A percentile compares a stretch with the other conserved stretches of the same genome.
These are phyloP conservation scores for Calonectria pseudoturangicola DNA, from an alignment of 2,329 filamentous ascomycete genomes.

Conservation along the genomic window DNA sequence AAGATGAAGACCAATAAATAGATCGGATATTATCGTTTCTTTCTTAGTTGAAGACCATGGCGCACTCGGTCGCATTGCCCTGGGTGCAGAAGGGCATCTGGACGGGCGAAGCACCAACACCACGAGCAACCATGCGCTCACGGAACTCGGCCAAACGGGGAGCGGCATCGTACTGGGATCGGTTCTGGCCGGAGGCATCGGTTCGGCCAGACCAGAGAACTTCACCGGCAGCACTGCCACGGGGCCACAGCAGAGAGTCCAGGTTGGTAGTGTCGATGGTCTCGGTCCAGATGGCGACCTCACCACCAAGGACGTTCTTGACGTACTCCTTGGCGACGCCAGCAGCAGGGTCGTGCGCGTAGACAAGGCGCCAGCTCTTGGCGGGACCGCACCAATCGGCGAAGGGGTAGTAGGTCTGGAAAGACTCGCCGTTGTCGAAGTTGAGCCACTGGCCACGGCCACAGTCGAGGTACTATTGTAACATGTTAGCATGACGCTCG, in stretches of 20 bases:
- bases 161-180: conserved; percentile 81
- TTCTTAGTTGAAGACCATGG: conserved; percentile 40
- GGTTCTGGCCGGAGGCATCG: conserved; percentile 79
- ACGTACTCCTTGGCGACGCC: conserved; percentile 77
- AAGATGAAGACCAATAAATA: conserved; percentile 34
- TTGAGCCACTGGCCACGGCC: conserved; percentile 87
- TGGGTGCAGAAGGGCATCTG: conserved; percentile 75
- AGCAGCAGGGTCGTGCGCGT: conserved; percentile 84
- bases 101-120: conserved; percentile 78
- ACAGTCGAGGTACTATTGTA: conserved; percentile 84
- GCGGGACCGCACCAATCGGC: conserved; percentile 86
- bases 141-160: conserved; percentile 84
- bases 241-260: conserved; percentile 86
- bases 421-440: conserved; percentile 75
- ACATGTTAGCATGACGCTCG: conserved; percentile 45
- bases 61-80: conserved; percentile 55
- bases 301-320: conserved; percentile 85
- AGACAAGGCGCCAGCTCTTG: conserved; percentile 89
- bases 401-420: conserved; percentile 79
- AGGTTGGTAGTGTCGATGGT: conserved; percentile 85
- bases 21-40: conserved; percentile 12
- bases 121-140: conserved; percentile 82
- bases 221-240: conserved; percentile 83
- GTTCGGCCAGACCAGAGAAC: conserved; percentile 86
- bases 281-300: conserved; percentile 89